Conservation (phyloP, 208 protist species). For the Trypanosoma lewisi region DNA sequence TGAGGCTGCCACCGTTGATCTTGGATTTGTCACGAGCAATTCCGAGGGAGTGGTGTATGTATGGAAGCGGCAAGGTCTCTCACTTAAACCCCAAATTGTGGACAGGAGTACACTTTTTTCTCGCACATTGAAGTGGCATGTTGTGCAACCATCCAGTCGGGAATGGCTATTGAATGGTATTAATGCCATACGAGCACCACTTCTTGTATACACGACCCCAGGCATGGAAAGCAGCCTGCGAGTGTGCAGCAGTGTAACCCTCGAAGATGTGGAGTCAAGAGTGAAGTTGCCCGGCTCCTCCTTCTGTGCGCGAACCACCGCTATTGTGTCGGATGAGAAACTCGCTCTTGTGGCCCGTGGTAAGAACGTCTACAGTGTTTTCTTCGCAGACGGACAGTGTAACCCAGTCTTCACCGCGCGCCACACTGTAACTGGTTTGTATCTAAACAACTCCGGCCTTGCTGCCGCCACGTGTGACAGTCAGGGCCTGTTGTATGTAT, state of each 20-base stretch:
- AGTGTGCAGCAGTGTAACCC: conserved; percentile 18
- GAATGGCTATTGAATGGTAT: conserved; percentile 21
- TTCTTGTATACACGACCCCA: conserved; percentile 28
- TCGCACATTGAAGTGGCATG: conserved; percentile 14
- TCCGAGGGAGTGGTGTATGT: conserved; percentile 53
- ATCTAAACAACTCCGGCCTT: not conserved
- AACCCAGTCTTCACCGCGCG: conserved; percentile 13
- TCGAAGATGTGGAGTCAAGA: conserved; percentile 23
- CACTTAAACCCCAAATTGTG: conserved; percentile 15
- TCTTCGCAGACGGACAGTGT: conserved; percentile 19
- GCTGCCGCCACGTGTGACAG: conserved; percentile 18
- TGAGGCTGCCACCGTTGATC: conserved; percentile 31
- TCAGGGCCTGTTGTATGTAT: conserved; percentile 40
- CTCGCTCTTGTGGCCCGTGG: conserved; percentile 29
- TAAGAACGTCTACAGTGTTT: conserved; percentile 30
- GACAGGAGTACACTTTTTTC: conserved; percentile 11
- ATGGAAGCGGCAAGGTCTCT: conserved; percentile 37
- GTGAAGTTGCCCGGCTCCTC: conserved; percentile 7
- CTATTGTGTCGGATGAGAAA: conserved; percentile 21
- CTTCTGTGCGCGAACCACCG: conserved; percentile 23
- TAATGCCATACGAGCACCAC: not conserved
- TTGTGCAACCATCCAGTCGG: conserved; percentile 23
- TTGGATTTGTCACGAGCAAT: conserved; percentile 67
- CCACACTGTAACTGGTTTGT: conserved; percentile 17
- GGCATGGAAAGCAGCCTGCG: conserved; percentile 15